Base-by-base conservation (phyloP, 1,284 basidiomycete species). In the Boletus holoroseus region DNA sequence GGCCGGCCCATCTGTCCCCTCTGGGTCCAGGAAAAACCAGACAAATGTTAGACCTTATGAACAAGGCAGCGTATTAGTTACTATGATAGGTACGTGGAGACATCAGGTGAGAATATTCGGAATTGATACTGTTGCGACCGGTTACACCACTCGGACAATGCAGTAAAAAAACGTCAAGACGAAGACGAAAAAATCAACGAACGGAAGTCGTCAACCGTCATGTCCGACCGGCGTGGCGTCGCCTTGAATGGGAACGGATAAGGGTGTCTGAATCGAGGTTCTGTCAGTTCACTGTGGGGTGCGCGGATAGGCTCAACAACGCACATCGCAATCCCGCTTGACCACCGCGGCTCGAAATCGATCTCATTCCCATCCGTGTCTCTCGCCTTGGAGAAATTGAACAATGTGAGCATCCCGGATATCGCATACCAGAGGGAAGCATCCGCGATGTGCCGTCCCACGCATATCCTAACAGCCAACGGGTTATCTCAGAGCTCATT, bases 361-460 rank as follows among this genome's bases (percentile, higher is more conserved):
- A 60, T 52, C 13, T 54, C 54, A 6, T 50, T 39, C 3, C 62
- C 60, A 8, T 55, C 34, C 0, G 12, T 27, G 22, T 60, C 56
- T 30, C 41, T 57, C 6, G 36, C 51, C 38, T 56, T 61, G 37
- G 56, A 56, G 32, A 68, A 56, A 12, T 41, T 49, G 35, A 68
- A 58, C 24, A 49, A 39, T 9, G 50, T 45, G 13, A 66, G 60
- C 48, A 62, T 55, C 32, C 52, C 51, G 1, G 58, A 56, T 24
- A 64, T 54, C 7, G 55, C 50, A 41, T 59, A 55, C 58, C 61
- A 68, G 26, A 66, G 38, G 9, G 59, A 62, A 13, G 57, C 57
- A 37, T 60, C 57, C 11, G 58, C 63, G 32, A 66, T 7, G 35
- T 64, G 43, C 15, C 59, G 55, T n/a, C 67, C 66, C 18, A 55